Conservation (phyloP, 2,329 filamentous ascomycete species). For the Xylariaceae sp. region DNA sequence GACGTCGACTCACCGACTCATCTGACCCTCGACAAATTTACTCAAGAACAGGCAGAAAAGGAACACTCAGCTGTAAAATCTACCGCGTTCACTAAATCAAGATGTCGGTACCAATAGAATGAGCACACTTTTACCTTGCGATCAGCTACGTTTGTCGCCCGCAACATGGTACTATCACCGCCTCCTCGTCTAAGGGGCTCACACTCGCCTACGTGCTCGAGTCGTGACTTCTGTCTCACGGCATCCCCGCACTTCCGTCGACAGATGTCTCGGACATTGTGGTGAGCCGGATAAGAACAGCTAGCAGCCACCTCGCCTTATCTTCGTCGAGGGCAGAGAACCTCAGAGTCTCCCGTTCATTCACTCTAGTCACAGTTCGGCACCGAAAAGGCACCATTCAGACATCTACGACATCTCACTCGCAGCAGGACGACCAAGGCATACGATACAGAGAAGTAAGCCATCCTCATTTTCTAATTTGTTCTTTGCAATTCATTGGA, state of each 20-base stretch:
- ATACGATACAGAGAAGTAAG: conserved; percentile 7
- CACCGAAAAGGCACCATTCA: not conserved
- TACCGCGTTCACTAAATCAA: too few relatives aligned
- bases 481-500: not conserved
- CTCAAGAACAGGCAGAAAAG: conserved; percentile 1
- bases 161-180: not conserved
- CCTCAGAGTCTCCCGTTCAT: not conserved
- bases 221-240: not conserved
- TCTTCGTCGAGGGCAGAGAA: not conserved
- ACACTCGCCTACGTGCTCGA: not conserved
- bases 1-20: not conserved
- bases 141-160: not conserved
- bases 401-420: not conserved
- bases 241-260: not conserved
- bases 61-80: not conserved
- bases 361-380: not conserved
- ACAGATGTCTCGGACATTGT: conserved; percentile 3
- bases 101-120: too few relatives aligned
- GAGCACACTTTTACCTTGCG: not conserved
- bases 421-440: not conserved
- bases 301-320: conserved; percentile 8
- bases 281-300: conserved; percentile 11
- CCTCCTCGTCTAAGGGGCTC: not conserved
- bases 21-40: not conserved
- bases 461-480: conserved; percentile 6